Evolutionary conservation across 495 filamentous ascomycete genomes (phyloP), one percentile per base, ranked within the genome.

Genomic region (Lepidopterella palustris): DNA sequence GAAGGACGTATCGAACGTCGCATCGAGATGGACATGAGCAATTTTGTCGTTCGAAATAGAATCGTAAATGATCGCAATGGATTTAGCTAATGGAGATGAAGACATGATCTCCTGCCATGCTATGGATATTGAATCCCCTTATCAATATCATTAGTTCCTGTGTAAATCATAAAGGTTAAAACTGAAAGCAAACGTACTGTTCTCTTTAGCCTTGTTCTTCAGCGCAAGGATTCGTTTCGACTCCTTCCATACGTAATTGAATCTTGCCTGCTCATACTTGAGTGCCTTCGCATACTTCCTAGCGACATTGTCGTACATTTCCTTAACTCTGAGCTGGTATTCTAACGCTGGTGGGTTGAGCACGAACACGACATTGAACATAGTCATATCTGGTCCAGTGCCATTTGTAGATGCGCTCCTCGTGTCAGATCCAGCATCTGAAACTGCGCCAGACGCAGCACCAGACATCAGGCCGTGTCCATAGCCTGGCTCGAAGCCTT

Each of bases 331-430:
- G 51, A 84, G 76, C 48, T 86, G 85, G 64, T 86, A 86, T 70
- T 95, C 89, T 42, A 88, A 73, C 50, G 85, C 79, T 35, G 88
- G 87, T 2, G 89, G 86, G 66, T 88, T 85, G 50, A 96, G 74
- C 31, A 96, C 87, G 73, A 97, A 97, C 13, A 96, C 89, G 31
- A 97, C 82, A 74, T 97, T 91, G 71, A 98, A 98, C 91, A 97
- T 96, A 23, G 84, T 90, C 88, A 98, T 92, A 45, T 77, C 73
- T 53, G 78, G 78, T 55, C 73, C 67, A 55, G 67, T 74, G 57
- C 78, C 77, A 26, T 71, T 70, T 6, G 68, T 65, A 64, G 77
- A 75, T 31, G 68, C 65, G 35, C 62, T 68, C 32, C 68, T 68
- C 4, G 60, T 59, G 47, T 68, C 63, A 32, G 71, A 72, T 18